A percentile compares a stretch with the other conserved stretches of the same genome.
Conservation (phyloP, 176 grass and related monocot species). For the Miscanthus lutarioriparius region DNA sequence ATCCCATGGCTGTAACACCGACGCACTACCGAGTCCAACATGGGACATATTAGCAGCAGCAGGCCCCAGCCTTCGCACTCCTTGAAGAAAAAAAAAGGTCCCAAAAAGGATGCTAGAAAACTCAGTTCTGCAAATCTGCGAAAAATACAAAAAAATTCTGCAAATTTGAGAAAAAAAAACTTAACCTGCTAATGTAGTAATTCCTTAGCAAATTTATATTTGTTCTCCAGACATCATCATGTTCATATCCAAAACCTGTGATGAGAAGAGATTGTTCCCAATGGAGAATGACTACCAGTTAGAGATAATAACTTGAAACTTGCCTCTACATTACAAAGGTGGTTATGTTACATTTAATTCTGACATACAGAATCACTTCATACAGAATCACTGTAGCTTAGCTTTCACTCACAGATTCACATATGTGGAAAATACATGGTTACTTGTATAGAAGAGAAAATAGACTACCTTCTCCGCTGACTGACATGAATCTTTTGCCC, state of each 20-base stretch:
- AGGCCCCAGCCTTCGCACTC: conserved; percentile 83
- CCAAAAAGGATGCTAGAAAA: background rate
- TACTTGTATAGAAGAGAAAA: conserved; percentile 26
- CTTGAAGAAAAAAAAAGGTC: conserved; percentile 42
- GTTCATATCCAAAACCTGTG: conserved; percentile 95
- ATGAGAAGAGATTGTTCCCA: conserved; percentile 90
- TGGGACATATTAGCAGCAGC: conserved; percentile 92
- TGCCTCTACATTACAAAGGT: background rate
- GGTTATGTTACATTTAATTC: conserved; percentile 22
- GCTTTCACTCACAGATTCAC: background rate
- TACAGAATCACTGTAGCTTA: background rate
- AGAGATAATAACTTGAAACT: conserved; percentile 7
- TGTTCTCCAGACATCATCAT: conserved; percentile 91
- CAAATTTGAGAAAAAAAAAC: conserved; percentile 9
- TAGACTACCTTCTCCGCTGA: conserved; percentile 64
- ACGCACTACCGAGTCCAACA: conserved; percentile 76
- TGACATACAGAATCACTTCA: conserved; percentile 21
- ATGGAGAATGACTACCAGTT: conserved; percentile 45
- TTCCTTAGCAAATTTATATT: conserved; percentile 93
- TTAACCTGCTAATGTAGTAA: conserved; percentile 92
- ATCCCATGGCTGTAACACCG: too few species aligned
- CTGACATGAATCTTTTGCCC: conserved; percentile 91
- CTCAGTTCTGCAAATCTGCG: background rate
- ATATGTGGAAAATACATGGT: background rate
- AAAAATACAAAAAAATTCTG: background rate